Percentiles rank a stretch among this genome's conserved stretches.
These are phyloP conservation scores for Knoxia roxburghii DNA, from an alignment of 257 asterid genomes.

Conservation along the genomic window DNA sequence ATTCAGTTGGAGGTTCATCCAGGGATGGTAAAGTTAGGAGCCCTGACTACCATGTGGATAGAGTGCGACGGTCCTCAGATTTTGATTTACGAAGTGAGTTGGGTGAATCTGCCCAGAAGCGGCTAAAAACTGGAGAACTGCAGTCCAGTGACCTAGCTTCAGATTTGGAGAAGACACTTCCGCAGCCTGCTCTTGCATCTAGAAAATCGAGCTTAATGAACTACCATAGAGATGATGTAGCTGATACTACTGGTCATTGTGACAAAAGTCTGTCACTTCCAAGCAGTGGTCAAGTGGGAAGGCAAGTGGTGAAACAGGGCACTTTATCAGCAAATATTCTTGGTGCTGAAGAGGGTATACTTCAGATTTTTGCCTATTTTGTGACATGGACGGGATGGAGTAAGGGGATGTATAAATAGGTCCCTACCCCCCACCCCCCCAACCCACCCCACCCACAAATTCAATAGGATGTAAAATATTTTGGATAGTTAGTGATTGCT, in stretches of 20 bases:
- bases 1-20: slow-evolving; percentile 9
- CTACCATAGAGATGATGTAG: slow-evolving; percentile 8
- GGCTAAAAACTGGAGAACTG: slow-evolving; percentile 26
- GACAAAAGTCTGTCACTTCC: slow-evolving; percentile 11
- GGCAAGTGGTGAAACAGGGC: slow-evolving; percentile 16
- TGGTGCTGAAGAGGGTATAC: slow-evolving; percentile 22
- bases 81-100: slow-evolving; percentile 15
- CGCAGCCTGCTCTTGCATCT: slow-evolving; percentile 14
- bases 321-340: slow-evolving; percentile 21
- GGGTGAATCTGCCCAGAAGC: slow-evolving; percentile 33
- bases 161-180: slow-evolving; percentile 9
- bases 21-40: slow-evolving; percentile 12
- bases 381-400: not conserved
- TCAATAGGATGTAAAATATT: not conserved
- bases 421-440: too few species aligned
- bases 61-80: slow-evolving; percentile 14
- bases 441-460: not conserved
- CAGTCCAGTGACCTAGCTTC: slow-evolving; percentile 10
- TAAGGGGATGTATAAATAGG: not conserved
- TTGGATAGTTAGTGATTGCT: slow-evolving; percentile 6
- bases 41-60: slow-evolving; percentile 11
- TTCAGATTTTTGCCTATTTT: not conserved
- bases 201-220: slow-evolving; percentile 17
- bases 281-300: slow-evolving; percentile 12
- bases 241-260: not conserved